Evolutionary conservation across 306 rosid genomes (phyloP), one percentile per base, ranked within the genome.

Genomic region (Quillaja saponaria): DNA sequence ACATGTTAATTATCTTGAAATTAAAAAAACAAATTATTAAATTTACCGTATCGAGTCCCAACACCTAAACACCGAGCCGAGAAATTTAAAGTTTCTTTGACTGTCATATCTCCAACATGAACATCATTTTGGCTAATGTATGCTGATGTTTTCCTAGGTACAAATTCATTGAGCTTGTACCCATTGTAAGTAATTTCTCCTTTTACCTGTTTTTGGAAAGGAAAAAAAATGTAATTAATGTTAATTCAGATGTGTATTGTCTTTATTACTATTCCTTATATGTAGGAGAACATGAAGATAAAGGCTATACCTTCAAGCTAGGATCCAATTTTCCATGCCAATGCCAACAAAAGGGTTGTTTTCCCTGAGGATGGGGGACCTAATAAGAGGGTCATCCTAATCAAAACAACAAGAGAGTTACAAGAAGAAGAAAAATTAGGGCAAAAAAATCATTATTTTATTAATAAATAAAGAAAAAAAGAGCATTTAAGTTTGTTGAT

Each of bases 321-420:
- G 87, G 67, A 77, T 92, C 98, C 74, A 92, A 88, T 67, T 92
- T 92, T 67, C 96, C 98, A 1, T n/a, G 96, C 98, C 67, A 92
- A 66, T 49, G 96, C 96, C 71, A 92, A 35, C 75, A 92, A 58
- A 10, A 92, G 91, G 71, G 98, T 82, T 7, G 98, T 88, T 80
- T 92, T 92, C 58, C 98, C 98, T 1, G 98, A 92, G 21, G 98
- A 88, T 17, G 98, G 98, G 12, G 98, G 98, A 0, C 98, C 98
- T 15, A 88, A 45, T 50, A 92, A 58, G 14, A 92, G 96, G 54
- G 94, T 78, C 98, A 92, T 92, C 82, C 98, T 91, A 37, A 40
- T 17, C 6, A 55, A 39, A 51, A 61, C 38, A 49, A 67, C 7
- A 37, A 67, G 48, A 46, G 0, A 0, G 25, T 35, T 38, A 72